Base-by-base conservation (phyloP, 2,329 filamentous ascomycete species). In the Xylogone sp. region DNA sequence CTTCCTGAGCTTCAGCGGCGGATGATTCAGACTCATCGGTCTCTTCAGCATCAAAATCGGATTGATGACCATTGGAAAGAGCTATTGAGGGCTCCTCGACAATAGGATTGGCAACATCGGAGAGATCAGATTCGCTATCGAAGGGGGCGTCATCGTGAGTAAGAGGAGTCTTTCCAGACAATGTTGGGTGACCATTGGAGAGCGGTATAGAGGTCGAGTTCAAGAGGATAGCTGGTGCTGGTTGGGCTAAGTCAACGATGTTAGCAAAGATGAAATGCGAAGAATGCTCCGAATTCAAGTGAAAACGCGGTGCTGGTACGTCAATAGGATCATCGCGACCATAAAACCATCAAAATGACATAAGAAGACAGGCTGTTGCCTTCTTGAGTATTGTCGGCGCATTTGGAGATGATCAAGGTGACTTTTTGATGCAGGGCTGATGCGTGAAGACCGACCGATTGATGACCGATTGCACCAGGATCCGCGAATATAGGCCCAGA, bases 61-160 rank as follows among this genome's bases (percentile, higher is more conserved):
- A 63, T 55, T 59, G 62, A 21, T 63, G 62, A 52, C 62, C 69
- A 51, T 73, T 69, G 45, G 76, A 74, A 42, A 71, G 66, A 56
- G 75, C 75, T 55, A 65, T 71, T 69, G 64, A 71, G 63, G 77
- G 73, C 63, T 75, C 72, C 58, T 74, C 77, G 66, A 71, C 72
- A 63, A 74, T 71, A 58, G 74, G 69, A 62, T 87, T 81, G 65
- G 81, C 79, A 61, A 81, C 75, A 64, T 95, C 87, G 62, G 88
- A 91, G 54, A 87, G 77, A 61, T 91, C 88, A 76, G 84, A 90
- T 62, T 90, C 88, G 71, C 80, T 87, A 59, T 78, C 78, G 55
- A 78, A 74, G 44, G 72, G 72, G 54, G 71, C 68, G 52, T 77
- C 74, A 46, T 67, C 62, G 47, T 62, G 64, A 20, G 59, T 61